phyloP scores from a whole-genome alignment of 148 eudicot genomes.

The Nepenthes gracilis region DNA sequence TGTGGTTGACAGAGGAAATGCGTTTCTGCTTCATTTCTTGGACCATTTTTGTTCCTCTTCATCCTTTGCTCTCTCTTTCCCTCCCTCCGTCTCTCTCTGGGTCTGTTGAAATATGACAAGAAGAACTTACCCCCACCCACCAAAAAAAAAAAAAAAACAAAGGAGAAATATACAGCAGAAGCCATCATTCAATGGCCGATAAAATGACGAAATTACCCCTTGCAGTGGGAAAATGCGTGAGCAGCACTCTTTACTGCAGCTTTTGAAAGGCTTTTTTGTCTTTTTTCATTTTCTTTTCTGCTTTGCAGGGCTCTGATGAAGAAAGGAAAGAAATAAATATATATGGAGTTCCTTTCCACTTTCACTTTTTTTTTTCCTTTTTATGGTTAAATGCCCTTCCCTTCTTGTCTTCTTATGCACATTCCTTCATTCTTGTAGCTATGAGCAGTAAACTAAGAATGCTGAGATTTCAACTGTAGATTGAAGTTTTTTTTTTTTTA shows the following conservation, averaged over 20 bases:
- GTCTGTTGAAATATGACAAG: no score
- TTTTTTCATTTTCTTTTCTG: not conserved
- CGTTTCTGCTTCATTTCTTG: no score
- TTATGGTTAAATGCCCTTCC: not conserved
- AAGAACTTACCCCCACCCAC: no score
- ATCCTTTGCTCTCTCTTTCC: no score
- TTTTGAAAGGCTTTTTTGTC: conserved; percentile 7
- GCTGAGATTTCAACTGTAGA: not conserved
- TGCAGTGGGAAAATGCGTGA: not conserved
- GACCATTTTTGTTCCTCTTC: no score
- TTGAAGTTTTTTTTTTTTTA: not conserved
- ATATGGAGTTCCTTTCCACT: not conserved
- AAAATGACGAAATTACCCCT: conserved; percentile 6
- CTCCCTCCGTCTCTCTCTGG: no score
- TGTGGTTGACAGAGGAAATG: no score
- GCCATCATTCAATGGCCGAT: not conserved
- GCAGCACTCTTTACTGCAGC: conserved; percentile 6
- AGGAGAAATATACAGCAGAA: no score
- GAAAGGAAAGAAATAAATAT: not conserved
- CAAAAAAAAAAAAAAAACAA: no score
- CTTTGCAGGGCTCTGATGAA: not conserved
- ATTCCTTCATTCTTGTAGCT: conserved; percentile 1
- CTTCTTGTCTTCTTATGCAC: conserved; percentile 3
- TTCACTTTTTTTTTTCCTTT: not conserved
- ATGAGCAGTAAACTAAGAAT: not conserved